A percentile compares a stretch with the other conserved stretches of the same genome.
Conservation (phyloP, 306 rosid species). For the Quillaja saponaria region DNA sequence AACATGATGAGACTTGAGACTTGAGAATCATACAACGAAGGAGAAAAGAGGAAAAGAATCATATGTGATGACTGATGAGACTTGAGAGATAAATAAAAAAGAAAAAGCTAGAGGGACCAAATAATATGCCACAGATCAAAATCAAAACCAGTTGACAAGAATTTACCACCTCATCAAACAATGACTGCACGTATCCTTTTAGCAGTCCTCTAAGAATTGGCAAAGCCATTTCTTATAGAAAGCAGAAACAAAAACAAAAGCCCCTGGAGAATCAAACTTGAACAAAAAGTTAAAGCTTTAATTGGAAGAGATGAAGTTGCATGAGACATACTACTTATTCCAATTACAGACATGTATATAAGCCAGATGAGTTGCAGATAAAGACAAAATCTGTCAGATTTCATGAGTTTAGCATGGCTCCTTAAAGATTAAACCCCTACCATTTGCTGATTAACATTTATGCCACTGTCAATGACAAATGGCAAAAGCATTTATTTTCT, state of each 20-base stretch:
- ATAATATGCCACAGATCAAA: conserved; percentile 4
- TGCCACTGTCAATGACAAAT: conserved; percentile 10
- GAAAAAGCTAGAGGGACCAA: not conserved
- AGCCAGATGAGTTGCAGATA: conserved; percentile 15
- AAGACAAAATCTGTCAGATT: conserved; percentile 26
- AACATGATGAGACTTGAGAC: no score
- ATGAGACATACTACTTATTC: conserved; percentile 6
- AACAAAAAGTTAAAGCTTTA: not conserved
- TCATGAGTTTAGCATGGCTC: conserved; percentile 29
- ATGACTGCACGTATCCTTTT: conserved; percentile 38
- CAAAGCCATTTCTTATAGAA: conserved; percentile 35
- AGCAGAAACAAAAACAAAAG: not conserved
- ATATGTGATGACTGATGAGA: no score
- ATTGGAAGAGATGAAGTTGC: not conserved
- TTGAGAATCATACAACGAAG: not conserved
- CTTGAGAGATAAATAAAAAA: not conserved
- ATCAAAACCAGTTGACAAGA: not conserved
- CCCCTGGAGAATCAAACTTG: conserved; percentile 4
- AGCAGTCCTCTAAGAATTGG: conserved; percentile 43
- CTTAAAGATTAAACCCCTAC: conserved; percentile 17
- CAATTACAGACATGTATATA: not conserved
- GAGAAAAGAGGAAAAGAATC: not conserved
- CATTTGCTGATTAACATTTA: conserved; percentile 14
- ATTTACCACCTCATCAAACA: conserved; percentile 36
- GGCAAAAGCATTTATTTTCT: not conserved